Evolutionary conservation across 202 grass and related monocot species (phyloP), one percentile per base, ranked within the genome.

Genomic region (Panicum hallii): DNA sequence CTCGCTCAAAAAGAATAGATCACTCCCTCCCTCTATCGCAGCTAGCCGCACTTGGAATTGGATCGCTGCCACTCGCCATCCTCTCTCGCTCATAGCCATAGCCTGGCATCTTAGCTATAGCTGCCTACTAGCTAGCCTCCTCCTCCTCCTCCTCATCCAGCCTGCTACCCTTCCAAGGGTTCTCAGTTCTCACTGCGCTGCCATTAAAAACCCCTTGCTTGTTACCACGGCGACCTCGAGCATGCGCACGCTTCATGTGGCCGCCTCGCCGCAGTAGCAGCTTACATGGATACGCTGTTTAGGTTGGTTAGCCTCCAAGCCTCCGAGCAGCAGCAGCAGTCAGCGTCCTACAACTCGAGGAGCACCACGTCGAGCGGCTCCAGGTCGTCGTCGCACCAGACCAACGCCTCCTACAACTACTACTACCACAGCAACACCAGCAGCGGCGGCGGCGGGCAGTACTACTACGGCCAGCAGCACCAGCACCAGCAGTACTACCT

Each of bases 271-370:
- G 44, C 79, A 20, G 75, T 71, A 49, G 81, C 74, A 79, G 80
- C 53, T 83, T 98, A 78, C 88, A 99, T 99, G 97, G 97, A 99
- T 88, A 99, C 93, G 79, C 83, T 99, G 61, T 99, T 99, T 94
- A 95, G 93, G 86, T 94, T 97, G 87, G 90, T 97, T 69, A 99
- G 97, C 86, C 91, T 96, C 60, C 93, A 94, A 82, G 91, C 97
- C 17, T 90, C 91, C 23, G 86, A 86, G 58, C 87, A 89, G 68
- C 93, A 87, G 41, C 93, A 92, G 80, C 92, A 94, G 57, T 93
- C 87, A 23, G 88, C 90, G 30, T 97, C 95, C 40, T 97, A 90
- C 90, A 93, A 98, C 68, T 93, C 91, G 46, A 93, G 93, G 67
- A 90, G 94, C 81, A 97, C 93, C 63, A 97, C 93, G 50, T 95